Evolutionary conservation across 1,284 basidiomycete species (phyloP), one percentile per base, ranked within the genome.

Genomic region (Moesziomyces parantarcticus): DNA sequence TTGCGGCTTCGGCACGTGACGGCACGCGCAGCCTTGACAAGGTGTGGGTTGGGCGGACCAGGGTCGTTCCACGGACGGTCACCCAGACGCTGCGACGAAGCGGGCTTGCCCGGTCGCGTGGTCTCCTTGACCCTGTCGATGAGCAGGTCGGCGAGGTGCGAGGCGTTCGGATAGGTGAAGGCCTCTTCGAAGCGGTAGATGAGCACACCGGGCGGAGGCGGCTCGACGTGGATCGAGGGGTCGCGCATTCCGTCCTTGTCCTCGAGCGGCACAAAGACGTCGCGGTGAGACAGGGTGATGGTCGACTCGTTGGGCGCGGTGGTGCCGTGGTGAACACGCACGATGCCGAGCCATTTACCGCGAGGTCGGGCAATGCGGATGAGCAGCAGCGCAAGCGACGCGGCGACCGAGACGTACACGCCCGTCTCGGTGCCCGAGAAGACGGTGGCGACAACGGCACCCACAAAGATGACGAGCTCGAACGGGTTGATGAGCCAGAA

Each of bases 11-110:
- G 63, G 55, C 68, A 79, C 39, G 70, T 71, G 26, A 71, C 18
- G 10, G 66, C 48, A 29, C 78, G 76, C 46, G 51, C 57, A 3
- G 57, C 56, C 54, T 75, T 74, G 60, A 63, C 48, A 18, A 81
- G 43, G 25, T 11, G 11, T 14, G 75, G 76, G 61, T 83, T 81
- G 41, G 79, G 66, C 23, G 84, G 78, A 21, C 81, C 83, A n/a
- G 93, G 91, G 80, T 97, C 94, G 83, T 99, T 99, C 96, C 96
- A 99, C 3, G 93, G 89, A 47, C 96, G 89, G 82, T 98, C 94
- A 29, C 80, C 80, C 3, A 54, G 46, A 13, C 54, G 56, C 39
- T 44, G 51, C 23, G 44, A 25, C 2, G 45, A 18, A 14, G 61
- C 8, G 5, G 62, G 54, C 26, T 42, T 54, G 21, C 93, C 93